Percentiles rank a stretch among this genome's conserved stretches.
Conservation (phyloP, 495 filamentous ascomycete genomes). For the Tuber borchii region DNA sequence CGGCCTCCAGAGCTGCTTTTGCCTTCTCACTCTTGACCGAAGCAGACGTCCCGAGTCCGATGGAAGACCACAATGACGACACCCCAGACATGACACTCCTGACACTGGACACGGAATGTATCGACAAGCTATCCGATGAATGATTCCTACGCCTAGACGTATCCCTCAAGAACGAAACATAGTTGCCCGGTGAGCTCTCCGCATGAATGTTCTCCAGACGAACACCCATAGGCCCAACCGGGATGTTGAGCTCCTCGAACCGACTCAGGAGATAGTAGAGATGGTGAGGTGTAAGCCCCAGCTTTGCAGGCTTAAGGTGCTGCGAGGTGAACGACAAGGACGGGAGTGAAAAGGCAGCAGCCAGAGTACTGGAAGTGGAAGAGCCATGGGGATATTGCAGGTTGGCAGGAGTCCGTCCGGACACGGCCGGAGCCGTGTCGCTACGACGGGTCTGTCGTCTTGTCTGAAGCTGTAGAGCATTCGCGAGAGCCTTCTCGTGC, state of each 20-base stretch:
- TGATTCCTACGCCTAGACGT: slow-evolving; percentile 61
- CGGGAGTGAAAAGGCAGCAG: slow-evolving; percentile 77
- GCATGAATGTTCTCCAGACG: slow-evolving; percentile 90
- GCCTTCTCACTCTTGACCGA: slow-evolving; percentile 76
- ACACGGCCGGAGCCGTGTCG: slow-evolving; percentile 52
- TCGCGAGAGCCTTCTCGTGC: slow-evolving; percentile 93
- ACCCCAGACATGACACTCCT: slow-evolving; percentile 96
- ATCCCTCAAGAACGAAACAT: slow-evolving; percentile 90
- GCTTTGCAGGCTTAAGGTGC: slow-evolving; percentile 76
- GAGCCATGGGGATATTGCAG: slow-evolving; percentile 45
- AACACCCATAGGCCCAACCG: slow-evolving; percentile 91
- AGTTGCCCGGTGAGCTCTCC: slow-evolving; percentile 75
- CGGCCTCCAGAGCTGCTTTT: slow-evolving; percentile 72
- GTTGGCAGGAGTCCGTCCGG: slow-evolving; percentile 49
- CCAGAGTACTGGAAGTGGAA: slow-evolving; percentile 64
- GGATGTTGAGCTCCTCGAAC: slow-evolving; percentile 84
- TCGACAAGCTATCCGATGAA: slow-evolving; percentile 76
- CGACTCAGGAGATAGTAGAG: slow-evolving; percentile 91
- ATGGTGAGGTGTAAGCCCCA: slow-evolving; percentile 94
- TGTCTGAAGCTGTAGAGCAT: slow-evolving; percentile 80
- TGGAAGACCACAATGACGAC: slow-evolving; percentile 82
- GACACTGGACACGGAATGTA: slow-evolving; percentile 92
- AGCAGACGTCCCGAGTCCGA: slow-evolving; percentile 70
- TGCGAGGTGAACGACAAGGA: slow-evolving; percentile 76
- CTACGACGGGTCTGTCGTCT: slow-evolving; percentile 49